phyloP scores from a whole-genome alignment of 2,329 filamentous ascomycete species.

The Hypoxylon sp. region DNA sequence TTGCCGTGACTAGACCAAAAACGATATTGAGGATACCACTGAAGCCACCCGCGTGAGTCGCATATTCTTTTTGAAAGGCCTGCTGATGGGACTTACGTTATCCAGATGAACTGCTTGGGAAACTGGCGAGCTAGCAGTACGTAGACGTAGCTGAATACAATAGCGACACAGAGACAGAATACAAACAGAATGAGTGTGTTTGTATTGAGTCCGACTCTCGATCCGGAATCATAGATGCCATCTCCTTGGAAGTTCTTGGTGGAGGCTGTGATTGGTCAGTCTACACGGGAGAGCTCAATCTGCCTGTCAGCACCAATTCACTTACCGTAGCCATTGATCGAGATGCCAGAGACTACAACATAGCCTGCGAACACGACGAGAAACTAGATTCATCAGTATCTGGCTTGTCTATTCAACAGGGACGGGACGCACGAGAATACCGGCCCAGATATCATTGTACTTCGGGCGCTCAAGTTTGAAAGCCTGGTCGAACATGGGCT shows the following conservation, averaged over 20 bases:
- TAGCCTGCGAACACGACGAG: slow-evolving; percentile 81
- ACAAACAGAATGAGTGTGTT: slow-evolving; percentile 90
- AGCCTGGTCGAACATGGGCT: slow-evolving; percentile 79
- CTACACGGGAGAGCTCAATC: background rate
- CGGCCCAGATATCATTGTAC: slow-evolving; percentile 92
- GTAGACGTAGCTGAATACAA: slow-evolving; percentile 83
- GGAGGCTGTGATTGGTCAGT: slow-evolving; percentile 52
- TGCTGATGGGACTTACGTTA: slow-evolving; percentile 64
- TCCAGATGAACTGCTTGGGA: slow-evolving; percentile 93
- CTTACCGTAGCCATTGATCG: slow-evolving; percentile 80
- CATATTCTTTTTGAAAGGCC: background rate
- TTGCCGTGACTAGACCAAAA: slow-evolving; percentile 86
- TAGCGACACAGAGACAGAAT: slow-evolving; percentile 80
- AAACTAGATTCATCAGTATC: slow-evolving; percentile 64
- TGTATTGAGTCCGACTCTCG: slow-evolving; percentile 78
- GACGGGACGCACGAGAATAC: slow-evolving; percentile 73
- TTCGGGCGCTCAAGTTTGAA: slow-evolving; percentile 89
- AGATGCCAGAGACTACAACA: slow-evolving; percentile 80
- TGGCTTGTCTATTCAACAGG: background rate
- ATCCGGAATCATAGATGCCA: slow-evolving; percentile 79
- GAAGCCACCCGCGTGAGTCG: background rate
- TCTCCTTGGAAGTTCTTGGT: slow-evolving; percentile 75
- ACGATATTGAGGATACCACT: slow-evolving; percentile 85
- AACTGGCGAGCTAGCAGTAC: slow-evolving; percentile 82
- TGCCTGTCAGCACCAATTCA: background rate